Percentiles rank a stretch among this genome's conserved stretches.
These are phyloP conservation scores for Beauveria sp. DNA, from an alignment of 2,329 filamentous ascomycete genomes.

Conservation along the genomic window DNA sequence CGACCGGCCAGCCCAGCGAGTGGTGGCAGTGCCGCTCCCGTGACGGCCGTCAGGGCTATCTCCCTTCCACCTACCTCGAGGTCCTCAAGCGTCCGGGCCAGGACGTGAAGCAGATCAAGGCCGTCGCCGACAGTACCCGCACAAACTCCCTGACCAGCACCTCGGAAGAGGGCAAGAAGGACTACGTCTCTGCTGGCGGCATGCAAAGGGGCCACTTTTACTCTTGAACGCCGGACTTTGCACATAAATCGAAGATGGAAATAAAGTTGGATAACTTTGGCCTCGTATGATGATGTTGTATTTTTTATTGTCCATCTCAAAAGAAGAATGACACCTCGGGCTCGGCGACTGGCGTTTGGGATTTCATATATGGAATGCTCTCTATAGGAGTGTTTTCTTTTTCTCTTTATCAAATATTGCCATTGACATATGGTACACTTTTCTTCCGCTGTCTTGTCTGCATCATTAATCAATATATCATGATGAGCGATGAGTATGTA, in stretches of 20 bases:
- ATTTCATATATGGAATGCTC: neutral
- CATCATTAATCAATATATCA: neutral
- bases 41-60: slow-evolving; percentile 83
- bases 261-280: neutral
- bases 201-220: slow-evolving; percentile 55
- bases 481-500: neutral
- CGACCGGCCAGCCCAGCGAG: slow-evolving; percentile 82
- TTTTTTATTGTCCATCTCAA: neutral
- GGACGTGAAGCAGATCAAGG: slow-evolving; percentile 44
- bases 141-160: slow-evolving; percentile 44
- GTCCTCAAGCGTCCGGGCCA: slow-evolving; percentile 51
- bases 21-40: slow-evolving; percentile 95
- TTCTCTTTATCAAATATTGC: neutral
- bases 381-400: neutral
- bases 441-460: neutral
- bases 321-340: neutral
- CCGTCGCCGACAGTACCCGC: slow-evolving; percentile 37
- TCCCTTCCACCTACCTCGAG: slow-evolving; percentile 86
- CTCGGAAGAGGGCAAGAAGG: slow-evolving; percentile 38
- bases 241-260: neutral
- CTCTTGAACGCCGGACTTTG: slow-evolving; percentile 27
- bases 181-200: slow-evolving; percentile 44
- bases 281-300: neutral
- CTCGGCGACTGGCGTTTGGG: slow-evolving; percentile 8
- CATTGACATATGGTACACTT: neutral